A percentile compares a stretch with the other conserved stretches of the same genome.
These are phyloP conservation scores for Linnemannia zychae DNA, from an alignment of 192 early-diverging fungal genomes.

Conservation along the genomic window DNA sequence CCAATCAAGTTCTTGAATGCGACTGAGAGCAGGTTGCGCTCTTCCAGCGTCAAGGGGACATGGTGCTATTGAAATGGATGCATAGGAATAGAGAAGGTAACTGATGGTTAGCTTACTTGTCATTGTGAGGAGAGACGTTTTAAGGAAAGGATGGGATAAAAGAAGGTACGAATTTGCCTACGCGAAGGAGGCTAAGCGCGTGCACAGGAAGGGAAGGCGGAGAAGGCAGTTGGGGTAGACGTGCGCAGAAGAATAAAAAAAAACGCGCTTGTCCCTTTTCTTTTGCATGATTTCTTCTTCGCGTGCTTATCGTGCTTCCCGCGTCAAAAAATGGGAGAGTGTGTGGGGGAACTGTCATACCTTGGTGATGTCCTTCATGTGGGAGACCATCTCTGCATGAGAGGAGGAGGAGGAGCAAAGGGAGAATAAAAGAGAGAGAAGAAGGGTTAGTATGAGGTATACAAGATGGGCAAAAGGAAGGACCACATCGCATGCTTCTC, in stretches of 20 bases:
- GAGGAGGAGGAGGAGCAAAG: neutral
- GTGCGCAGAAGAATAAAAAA: neutral
- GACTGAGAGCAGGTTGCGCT: conserved; percentile 97
- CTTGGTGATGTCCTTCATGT: conserved; percentile 63
- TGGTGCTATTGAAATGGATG: conserved; percentile 60
- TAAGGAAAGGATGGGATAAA: neutral
- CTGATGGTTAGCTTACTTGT: neutral
- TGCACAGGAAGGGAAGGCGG: neutral
- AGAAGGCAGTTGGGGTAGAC: neutral
- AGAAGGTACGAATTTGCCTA: neutral
- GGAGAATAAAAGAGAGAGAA: neutral
- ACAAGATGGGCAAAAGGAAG: neutral
- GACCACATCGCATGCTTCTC: neutral
- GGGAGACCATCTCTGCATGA: conserved; percentile 53
- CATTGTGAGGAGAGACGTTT: neutral
- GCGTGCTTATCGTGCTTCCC: conserved; percentile 77
- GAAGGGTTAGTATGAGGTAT: neutral
- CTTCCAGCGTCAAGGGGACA: conserved; percentile 94
- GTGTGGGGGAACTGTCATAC: conserved; percentile 48
- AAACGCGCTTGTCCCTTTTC: no score
- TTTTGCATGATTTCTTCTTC: conserved; percentile 89
- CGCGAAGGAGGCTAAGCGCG: neutral
- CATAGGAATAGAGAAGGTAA: neutral
- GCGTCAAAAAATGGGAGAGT: conserved; percentile 90
- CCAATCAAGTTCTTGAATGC: conserved; percentile 99